Evolutionary conservation across 148 eudicot species (phyloP).

Genomic region (Chenopodium berlandieri): DNA sequence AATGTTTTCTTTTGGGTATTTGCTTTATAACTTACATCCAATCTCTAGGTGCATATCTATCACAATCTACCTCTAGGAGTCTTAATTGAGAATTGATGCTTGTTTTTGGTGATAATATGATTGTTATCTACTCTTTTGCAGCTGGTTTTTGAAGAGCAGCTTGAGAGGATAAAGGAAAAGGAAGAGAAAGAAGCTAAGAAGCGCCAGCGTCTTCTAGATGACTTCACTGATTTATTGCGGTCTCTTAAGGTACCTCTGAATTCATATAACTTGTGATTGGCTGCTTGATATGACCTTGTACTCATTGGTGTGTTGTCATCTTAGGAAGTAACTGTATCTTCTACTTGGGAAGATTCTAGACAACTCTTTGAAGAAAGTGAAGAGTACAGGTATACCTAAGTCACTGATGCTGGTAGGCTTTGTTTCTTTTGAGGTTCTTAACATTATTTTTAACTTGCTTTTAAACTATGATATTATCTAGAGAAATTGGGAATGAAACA

Average conservation of each 20-base stretch:
- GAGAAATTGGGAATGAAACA: slow-evolving; percentile 78
- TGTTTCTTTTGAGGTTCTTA: background rate
- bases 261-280: background rate
- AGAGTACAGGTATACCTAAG: slow-evolving; percentile 62
- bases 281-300: background rate
- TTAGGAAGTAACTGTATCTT: slow-evolving; percentile 72
- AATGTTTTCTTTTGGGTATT: background rate
- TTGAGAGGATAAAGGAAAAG: slow-evolving; percentile 90
- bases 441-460: background rate
- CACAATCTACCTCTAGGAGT: background rate
- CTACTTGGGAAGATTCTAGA: slow-evolving; percentile 85
- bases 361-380: slow-evolving; percentile 74
- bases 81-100: background rate
- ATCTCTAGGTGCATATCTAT: background rate
- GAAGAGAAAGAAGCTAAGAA: slow-evolving; percentile 96
- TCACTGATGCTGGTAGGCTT: slow-evolving; percentile 10
- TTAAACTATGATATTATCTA: slow-evolving; percentile 20
- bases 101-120: background rate
- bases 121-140: slow-evolving; percentile 31
- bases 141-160: slow-evolving; percentile 87
- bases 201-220: slow-evolving; percentile 77
- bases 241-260: slow-evolving; percentile 51
- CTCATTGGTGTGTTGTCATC: slow-evolving; percentile 5
- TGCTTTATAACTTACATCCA: background rate
- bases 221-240: slow-evolving; percentile 68